Evolutionary conservation across 148 eudicot genomes (phyloP).

Genomic region (Pharnaceum exiguum): DNA sequence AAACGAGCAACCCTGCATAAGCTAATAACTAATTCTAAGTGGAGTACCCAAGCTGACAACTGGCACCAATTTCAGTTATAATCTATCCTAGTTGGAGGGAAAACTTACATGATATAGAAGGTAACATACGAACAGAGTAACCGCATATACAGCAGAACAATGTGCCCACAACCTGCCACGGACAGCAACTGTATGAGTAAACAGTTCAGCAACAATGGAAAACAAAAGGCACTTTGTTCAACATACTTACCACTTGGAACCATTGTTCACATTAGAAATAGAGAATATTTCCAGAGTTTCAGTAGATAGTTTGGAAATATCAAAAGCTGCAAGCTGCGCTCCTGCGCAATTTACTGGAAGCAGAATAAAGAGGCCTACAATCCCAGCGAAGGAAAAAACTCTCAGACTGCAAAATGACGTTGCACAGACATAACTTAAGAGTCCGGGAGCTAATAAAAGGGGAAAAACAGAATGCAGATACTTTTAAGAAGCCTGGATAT

Average conservation of each 20-base stretch:
- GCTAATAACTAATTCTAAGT: background rate
- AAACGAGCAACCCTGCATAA: too few relatives aligned
- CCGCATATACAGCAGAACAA: constrained; percentile 60
- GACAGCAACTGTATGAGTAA: constrained; percentile 7
- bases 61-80: background rate
- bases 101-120: constrained; percentile 80
- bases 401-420: constrained; percentile 42
- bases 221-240: background rate
- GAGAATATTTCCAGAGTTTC: constrained; percentile 70
- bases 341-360: constrained; percentile 70
- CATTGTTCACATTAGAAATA: constrained; percentile 74
- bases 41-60: background rate
- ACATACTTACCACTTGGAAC: constrained; percentile 57
- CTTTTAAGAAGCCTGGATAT: too few relatives aligned
- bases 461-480: too few relatives aligned
- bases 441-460: too few relatives aligned
- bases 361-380: constrained; percentile 56
- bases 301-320: constrained; percentile 56
- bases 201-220: background rate
- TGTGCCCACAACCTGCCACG: constrained; percentile 88
- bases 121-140: constrained; percentile 81
- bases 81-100: background rate
- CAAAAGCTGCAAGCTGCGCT: constrained; percentile 49
- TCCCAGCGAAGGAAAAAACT: constrained; percentile 45
- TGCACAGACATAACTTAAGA: background rate